These are phyloP conservation scores for Hypoxylon trugodes DNA, from an alignment of 495 filamentous ascomycete genomes.

Conservation along the genomic window DNA sequence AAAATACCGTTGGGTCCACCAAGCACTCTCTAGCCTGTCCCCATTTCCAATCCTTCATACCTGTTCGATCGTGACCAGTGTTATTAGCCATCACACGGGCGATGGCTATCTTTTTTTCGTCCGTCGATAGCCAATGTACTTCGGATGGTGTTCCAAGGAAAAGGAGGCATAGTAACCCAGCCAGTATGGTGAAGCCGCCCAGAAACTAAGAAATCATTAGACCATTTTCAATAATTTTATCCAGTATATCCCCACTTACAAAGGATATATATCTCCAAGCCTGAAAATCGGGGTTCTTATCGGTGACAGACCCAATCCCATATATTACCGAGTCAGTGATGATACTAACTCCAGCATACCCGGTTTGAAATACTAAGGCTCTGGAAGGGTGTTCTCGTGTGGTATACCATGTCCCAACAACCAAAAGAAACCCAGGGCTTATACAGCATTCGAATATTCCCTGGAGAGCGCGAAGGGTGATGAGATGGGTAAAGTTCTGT, in stretches of 20 bases:
- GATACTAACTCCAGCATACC: constrained; percentile 41
- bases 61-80: constrained; percentile 35
- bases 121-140: constrained; percentile 42
- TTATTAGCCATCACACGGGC: constrained; percentile 42
- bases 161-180: constrained; percentile 38
- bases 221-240: neutral
- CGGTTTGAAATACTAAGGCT: constrained; percentile 43
- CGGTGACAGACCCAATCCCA: constrained; percentile 40
- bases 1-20: constrained; percentile 31
- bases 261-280: constrained; percentile 39
- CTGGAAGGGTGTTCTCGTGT: constrained; percentile 44
- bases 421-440: constrained; percentile 44
- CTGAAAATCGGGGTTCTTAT: constrained; percentile 25
- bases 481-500: constrained; percentile 31
- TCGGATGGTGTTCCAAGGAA: constrained; percentile 45
- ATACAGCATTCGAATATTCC: constrained; percentile 48
- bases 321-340: constrained; percentile 40
- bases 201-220: constrained; percentile 41
- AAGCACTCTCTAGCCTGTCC: constrained; percentile 42
- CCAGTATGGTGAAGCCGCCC: constrained; percentile 39
- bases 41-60: constrained; percentile 41
- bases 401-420: constrained; percentile 47
- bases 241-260: neutral
- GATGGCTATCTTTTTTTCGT: constrained; percentile 46
- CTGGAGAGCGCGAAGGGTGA: constrained; percentile 39